Base-by-base conservation (phyloP, 2,329 filamentous ascomycete species). In the Colletotrichum zoysiae region DNA sequence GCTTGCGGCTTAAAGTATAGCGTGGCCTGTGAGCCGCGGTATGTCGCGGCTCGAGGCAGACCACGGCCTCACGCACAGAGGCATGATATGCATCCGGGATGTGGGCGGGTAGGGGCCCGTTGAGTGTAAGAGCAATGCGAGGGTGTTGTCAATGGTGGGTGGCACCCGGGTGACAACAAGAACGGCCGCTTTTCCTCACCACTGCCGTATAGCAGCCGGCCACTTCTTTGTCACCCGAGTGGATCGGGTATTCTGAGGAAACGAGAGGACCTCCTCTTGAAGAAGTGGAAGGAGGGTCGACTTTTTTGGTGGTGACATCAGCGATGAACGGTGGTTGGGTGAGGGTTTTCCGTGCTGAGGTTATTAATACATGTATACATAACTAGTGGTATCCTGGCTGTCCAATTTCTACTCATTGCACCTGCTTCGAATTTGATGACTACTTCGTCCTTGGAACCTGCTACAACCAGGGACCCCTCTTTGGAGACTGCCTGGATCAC, bases 61-160 rank as follows among this genome's bases (percentile, higher is more conserved):
- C 26, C 14, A 71, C 26, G 2, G 44, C 58, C 16, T 67, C 64
- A 16, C 64, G 64, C n/a, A 68, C 50, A 40, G 68, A 71, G 18
- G 64, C 42, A 26, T 63, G 58, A 40, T 71, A 65, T 11, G 51
- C 44, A n/a, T 67, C 64, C 44, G 63, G 65, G 3, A 48, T 51
- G n/a, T 63, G n/a, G 5, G 23, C 48, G 12, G 44, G 58, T 71
- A 71, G 42, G 51, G 51, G 26, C 64, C 65, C 35, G 64, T 63
- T 58, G 64, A 68, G 50, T 35, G n/a, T 33, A 71, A 35, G 26
- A 71, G 51, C 7, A 57, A 63, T n/a, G 33, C 67, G 20, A 68
- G 44, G n/a, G 3, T 63, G 33, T 30, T 68, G 6, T 58, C 14
- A 4, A 63, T 30, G 30, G 30, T 30, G 30, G 30, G 30, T 30